Evolutionary conservation across 2,329 filamentous ascomycete species (phyloP), one percentile per base, ranked within the genome.

Genomic region (Fusarium sp.): DNA sequence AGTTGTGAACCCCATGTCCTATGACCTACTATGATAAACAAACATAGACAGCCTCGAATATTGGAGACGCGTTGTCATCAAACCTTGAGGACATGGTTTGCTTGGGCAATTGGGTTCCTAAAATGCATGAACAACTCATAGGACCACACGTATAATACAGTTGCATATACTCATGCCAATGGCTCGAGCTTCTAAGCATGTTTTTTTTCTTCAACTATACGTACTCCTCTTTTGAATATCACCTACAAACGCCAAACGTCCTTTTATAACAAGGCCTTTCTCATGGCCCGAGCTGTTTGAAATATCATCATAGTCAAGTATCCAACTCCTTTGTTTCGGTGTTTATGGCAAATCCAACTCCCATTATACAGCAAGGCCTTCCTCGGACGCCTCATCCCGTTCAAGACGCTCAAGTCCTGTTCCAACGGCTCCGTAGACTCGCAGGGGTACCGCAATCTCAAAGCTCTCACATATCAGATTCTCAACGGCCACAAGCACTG

Each of bases 391-490:
- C 73, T 87, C 84, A 45, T 88, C 86, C 56, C 85, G 78, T 74
- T 88, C 86, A 54, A 87, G 74, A 64, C 81, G 82, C 76, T 88
- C 87, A 60, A 89, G 75, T 9, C 86, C 86, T 53, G 82, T 85
- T 61, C 85, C 85, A 36, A 87, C 83, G 18, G 87, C 86, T 40
- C 89, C 89, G 75, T 97, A 97, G 11, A 97, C 92, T 51, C 89
- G 88, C 69, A 97, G 82, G 28, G 94, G 94, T 45, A 97, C 93
- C 34, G 89, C 88, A 45, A 97, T 92, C 79, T 97, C 94, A 79
- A 97, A 97, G 73, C 92, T 97, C 82, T 97, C 94, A 73, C 93
- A 95, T 10, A 89, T 86, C 52, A 97, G 75, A 67, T 89, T 89
- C 81, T 97, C 92, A 51, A 91, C 88, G 0, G 92, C 92, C 16